Evolutionary conservation across 805 yeast species (phyloP).

Genomic region (Naumovozyma baii): DNA sequence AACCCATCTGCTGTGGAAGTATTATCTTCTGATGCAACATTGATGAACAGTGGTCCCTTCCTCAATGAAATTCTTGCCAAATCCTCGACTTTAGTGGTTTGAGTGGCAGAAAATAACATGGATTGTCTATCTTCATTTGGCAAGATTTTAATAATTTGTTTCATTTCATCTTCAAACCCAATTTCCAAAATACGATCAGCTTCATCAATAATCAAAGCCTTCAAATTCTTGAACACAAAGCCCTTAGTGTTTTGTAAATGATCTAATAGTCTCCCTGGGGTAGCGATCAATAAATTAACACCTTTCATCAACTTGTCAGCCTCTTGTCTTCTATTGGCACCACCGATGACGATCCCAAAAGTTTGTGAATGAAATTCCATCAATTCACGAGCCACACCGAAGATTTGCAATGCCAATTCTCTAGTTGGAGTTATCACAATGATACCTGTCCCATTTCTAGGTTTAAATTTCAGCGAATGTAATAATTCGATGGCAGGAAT

Average conservation of each 20-base stretch:
- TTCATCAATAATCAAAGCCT: conserved; percentile 91
- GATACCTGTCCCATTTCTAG: conserved; percentile 97
- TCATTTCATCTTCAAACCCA: conserved; percentile 99
- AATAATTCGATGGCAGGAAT: conserved; percentile 92
- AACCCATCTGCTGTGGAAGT: conserved; percentile 91
- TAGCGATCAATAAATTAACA: conserved; percentile 87
- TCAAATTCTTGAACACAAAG: conserved; percentile 86
- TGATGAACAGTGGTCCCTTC: conserved; percentile 87
- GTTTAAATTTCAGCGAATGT: conserved; percentile 85
- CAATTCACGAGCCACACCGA: conserved; percentile 93
- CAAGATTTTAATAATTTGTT: conserved; percentile 84
- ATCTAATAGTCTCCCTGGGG: conserved; percentile 95
- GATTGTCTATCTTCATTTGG: conserved; percentile 92
- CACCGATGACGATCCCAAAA: conserved; percentile 94
- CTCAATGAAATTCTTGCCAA: conserved; percentile 91
- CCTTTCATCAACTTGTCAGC: conserved; percentile 92
- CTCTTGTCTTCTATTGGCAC: conserved; percentile 95
- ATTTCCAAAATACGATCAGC: conserved; percentile 96
- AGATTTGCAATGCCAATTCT: conserved; percentile 93
- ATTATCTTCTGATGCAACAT: conserved; percentile 76
- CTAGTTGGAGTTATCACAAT: conserved; percentile 94
- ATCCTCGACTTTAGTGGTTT: conserved; percentile 97
- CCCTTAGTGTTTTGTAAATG: conserved; percentile 94
- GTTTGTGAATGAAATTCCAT: conserved; percentile 89
- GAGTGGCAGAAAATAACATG: conserved; percentile 98